These are phyloP conservation scores for Diaporthe caulivora DNA, from an alignment of 2,329 filamentous ascomycete genomes.

Conservation along the genomic window DNA sequence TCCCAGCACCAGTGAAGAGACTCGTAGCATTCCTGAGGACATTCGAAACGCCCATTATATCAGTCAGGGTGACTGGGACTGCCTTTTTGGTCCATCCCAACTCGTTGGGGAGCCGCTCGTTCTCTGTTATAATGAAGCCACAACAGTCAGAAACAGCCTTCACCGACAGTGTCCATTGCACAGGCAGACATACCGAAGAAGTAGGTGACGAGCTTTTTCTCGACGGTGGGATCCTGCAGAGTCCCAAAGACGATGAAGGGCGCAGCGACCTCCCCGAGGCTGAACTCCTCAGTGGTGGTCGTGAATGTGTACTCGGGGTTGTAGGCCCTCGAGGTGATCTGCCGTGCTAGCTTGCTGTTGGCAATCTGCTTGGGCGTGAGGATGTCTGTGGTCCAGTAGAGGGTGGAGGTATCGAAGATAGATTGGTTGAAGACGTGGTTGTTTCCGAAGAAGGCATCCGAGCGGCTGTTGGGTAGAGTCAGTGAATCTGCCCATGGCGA, in stretches of 20 bases:
- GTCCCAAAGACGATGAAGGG: conserved; percentile 64
- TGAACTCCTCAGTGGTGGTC: conserved; percentile 56
- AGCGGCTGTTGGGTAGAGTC: conserved; percentile 49
- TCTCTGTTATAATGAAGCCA: conserved; percentile 31
- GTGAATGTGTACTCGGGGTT: conserved; percentile 65
- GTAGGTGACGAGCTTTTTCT: conserved; percentile 55
- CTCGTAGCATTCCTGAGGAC: conserved; percentile 19
- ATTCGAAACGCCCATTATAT: neutral
- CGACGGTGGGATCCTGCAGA: conserved; percentile 52
- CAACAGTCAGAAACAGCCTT: neutral
- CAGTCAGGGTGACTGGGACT: neutral
- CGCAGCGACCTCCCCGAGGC: conserved; percentile 62
- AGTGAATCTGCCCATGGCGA: neutral
- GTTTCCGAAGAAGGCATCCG: conserved; percentile 63
- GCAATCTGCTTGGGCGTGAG: conserved; percentile 58
- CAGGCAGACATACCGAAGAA: conserved; percentile 55
- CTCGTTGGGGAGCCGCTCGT: conserved; percentile 42
- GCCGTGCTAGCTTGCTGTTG: conserved; percentile 58
- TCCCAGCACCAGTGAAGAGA: neutral
- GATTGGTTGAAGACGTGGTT: conserved; percentile 65
- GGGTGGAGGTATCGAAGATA: conserved; percentile 59
- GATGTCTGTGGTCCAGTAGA: conserved; percentile 59
- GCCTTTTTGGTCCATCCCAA: conserved; percentile 42
- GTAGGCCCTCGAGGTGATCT: conserved; percentile 56
- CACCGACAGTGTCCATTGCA: neutral